Percentiles rank a stretch among this genome's conserved stretches.
These are phyloP conservation scores for Dichotomocladium elegans DNA, from an alignment of 371 early-diverging fungal genomes.

Conservation along the genomic window DNA sequence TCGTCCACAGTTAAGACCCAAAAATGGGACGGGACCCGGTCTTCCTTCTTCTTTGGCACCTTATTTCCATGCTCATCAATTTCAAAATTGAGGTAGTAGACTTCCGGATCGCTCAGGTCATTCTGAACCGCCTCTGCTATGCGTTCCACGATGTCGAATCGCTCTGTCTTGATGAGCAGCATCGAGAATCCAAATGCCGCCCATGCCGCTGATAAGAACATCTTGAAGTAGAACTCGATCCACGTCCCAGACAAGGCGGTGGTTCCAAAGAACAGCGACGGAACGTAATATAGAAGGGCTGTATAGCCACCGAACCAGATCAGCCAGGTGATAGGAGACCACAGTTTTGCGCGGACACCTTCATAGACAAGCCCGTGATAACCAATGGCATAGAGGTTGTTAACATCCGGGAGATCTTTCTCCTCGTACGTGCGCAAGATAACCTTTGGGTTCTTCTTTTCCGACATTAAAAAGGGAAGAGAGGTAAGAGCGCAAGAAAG, in stretches of 20 bases:
- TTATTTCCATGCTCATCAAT: constrained; percentile 9
- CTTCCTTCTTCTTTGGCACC: constrained; percentile 24
- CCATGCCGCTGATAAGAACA: constrained; percentile 29
- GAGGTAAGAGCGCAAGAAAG: too few relatives aligned
- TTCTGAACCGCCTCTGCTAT: constrained; percentile 33
- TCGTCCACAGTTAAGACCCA: constrained; percentile 42
- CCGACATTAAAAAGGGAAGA: too few relatives aligned
- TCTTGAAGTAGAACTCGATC: constrained; percentile 12
- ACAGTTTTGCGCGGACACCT: constrained; percentile 39
- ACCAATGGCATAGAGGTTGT: constrained; percentile 20
- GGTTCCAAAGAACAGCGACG: constrained; percentile 11
- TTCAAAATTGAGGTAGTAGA: constrained; percentile 29
- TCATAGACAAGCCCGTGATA: constrained; percentile 32
- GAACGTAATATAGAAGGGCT: constrained; percentile 19
- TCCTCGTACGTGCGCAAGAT: constrained; percentile 33
- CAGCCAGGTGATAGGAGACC: constrained; percentile 36
- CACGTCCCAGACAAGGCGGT: constrained; percentile 2
- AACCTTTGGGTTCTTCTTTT: too few relatives aligned
- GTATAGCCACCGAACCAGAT: constrained; percentile 36
- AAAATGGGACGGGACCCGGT: constrained; percentile 39
- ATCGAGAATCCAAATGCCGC: constrained; percentile 24
- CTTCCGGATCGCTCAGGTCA: constrained; percentile 38
- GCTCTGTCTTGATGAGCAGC: constrained; percentile 30
- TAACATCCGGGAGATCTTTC: constrained; percentile 22
- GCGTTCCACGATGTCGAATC: constrained; percentile 24